Evolutionary conservation across 768 basidiomycete genomes (phyloP), one percentile per base, ranked within the genome.

Genomic region (Phylloporus arenicola): DNA sequence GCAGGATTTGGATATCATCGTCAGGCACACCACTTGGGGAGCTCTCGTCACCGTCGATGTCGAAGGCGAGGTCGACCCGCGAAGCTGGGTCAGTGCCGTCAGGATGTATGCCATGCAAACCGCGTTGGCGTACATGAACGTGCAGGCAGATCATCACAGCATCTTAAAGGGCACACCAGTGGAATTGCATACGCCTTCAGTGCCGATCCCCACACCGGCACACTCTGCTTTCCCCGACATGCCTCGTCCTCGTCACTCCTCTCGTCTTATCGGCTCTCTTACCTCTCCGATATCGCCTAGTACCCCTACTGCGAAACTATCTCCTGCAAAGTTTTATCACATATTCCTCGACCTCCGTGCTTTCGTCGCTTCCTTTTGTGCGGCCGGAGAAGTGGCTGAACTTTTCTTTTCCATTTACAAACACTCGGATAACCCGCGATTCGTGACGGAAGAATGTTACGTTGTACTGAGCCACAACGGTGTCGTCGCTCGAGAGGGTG

Each of bases 361-460:
- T 0, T 93, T 97, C 62, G 86, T 94, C 29, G 95, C 92, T 14
- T 87, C 86, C 6, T 86, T 86, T 2, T 97, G 94, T 67, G 75
- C 84, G 0, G 86, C 94, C 0, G 93, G 92, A 10, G 95, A 98
- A 69, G 89, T 88, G 0, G 90, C 86, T 13, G 95, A 98, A 63
- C 81, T 98, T 3, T 91, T 84, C 63, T 96, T 98, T 72, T 93
- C 92, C 11, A 76, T 98, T 7, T 98, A 88, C 76, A 88, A 86
- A 68, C 86, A 88, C 62, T 78, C 80, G 45, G 88, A 87, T 45
- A 59, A 57, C 43, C 77, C 78, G 5, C 85, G 88, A 44, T 97
- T 94, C 65, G 80, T 98, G 37, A 93, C 92, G 0, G 95, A 98
- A 68, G 95, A 98, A 11, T 95, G 86, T 59, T 93, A 87, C 61